Evolutionary conservation across 2,329 filamentous ascomycete genomes (phyloP), one percentile per base, ranked within the genome.

Genomic region (Phyllosticta citriasiana): DNA sequence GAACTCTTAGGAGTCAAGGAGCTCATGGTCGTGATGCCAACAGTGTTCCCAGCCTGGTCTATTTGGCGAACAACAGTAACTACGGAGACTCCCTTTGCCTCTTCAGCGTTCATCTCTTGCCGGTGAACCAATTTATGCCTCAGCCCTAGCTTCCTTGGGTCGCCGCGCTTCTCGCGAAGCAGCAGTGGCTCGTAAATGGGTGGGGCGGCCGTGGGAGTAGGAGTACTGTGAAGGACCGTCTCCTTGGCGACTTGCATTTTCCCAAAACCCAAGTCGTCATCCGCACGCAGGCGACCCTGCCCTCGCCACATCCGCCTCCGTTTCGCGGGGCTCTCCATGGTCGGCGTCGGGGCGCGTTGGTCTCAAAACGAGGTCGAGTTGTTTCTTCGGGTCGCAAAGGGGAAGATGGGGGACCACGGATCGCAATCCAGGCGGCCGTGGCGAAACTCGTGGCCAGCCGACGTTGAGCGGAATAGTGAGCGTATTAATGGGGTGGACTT

Each of bases 101-200:
- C 55, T 30, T 57, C 55, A 30, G 55, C 50, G 25, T 55, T 51
- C 56, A 57, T 33, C 51, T 61, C 55, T 47, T 71, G 71, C 62
- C 68, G 71, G 62, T 74, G 72, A 58, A 72, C 71, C 57, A 70
- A 61, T 57, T 67, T 66, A 65, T 74, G 72, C 54, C 64, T 65
- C 59, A 66, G 66, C 35, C 67, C 68, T 68, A 74, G 72, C 51
- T 57, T 57, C 60, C 60, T 53, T 12, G 56, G 51, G 25, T 57
- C 66, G 35, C 65, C 65, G 40, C 62, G 66, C 54, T 64, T 66
- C 57, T 68, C 66, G 24, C 66, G 67, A 10, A 65, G 51, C 47
- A 67, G 58, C 30, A 68, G 56, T 24, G 66, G 65, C 27, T 64
- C 65, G 62, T 65, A 64, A 26, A 59, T 30, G 53, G 62, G 57